These are phyloP conservation scores for Massospora cicadina DNA, from an alignment of 371 early-diverging fungal species.

Conservation along the genomic window DNA sequence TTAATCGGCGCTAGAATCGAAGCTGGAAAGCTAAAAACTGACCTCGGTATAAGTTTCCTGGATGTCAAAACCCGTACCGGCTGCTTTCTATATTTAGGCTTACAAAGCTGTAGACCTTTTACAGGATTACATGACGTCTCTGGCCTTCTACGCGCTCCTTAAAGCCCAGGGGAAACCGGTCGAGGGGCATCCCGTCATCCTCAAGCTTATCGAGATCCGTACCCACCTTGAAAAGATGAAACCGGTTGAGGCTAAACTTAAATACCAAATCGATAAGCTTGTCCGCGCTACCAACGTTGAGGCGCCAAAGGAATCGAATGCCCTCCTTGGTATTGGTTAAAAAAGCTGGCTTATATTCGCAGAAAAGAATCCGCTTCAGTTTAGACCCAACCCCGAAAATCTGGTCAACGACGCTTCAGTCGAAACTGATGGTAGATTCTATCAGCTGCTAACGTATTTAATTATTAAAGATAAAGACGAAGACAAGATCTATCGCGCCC, in stretches of 20 bases:
- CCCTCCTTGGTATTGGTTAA: background rate
- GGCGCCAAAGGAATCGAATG: slow-evolving; percentile 9
- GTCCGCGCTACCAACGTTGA: slow-evolving; percentile 51
- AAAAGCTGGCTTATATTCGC: background rate
- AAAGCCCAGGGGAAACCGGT: slow-evolving; percentile 57
- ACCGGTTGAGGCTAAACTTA: slow-evolving; percentile 81
- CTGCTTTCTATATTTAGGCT: background rate
- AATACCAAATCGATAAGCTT: slow-evolving; percentile 92
- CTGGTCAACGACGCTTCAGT: slow-evolving; percentile 29
- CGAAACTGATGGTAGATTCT: slow-evolving; percentile 22
- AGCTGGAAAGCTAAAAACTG: background rate
- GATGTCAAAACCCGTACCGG: background rate
- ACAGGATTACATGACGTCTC: slow-evolving; percentile 68
- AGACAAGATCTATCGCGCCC: slow-evolving; percentile 56
- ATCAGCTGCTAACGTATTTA: background rate
- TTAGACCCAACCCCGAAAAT: slow-evolving; percentile 70
- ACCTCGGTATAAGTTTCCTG: background rate
- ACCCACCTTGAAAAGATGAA: slow-evolving; percentile 79
- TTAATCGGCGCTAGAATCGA: background rate
- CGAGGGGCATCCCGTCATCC: slow-evolving; percentile 40
- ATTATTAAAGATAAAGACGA: slow-evolving; percentile 12
- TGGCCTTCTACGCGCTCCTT: slow-evolving; percentile 48
- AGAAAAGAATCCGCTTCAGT: slow-evolving; percentile 52
- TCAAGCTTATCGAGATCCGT: slow-evolving; percentile 55
- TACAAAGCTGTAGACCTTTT: slow-evolving; percentile 21